Base-by-base conservation (phyloP, 345 rosid genomes). In the Lepidium africanum region DNA sequence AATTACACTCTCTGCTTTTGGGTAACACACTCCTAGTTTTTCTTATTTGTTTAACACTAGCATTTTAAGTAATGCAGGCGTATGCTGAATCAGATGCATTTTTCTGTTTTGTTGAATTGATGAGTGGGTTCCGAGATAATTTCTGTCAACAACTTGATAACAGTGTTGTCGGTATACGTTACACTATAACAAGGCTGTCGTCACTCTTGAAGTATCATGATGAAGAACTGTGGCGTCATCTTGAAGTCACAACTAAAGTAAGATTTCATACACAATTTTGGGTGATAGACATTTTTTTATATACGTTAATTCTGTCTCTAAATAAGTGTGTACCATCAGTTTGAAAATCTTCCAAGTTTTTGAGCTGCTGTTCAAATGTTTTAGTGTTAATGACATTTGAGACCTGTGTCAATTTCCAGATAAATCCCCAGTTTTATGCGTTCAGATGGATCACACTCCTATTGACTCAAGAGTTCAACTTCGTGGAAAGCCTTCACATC, bases 121-220 rank as follows among this genome's bases (percentile, higher is more conserved):
- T 93, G 85, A 90, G 98, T 77, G 97, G 97, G 74, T 90, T 93
- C 60, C 92, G 98, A 62, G 98, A 93, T 81, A 72, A 84, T 77
- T 90, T 88, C 76, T 90, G 97, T 75, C 97, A 93, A 83, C 98
- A 93, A 79, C 94, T 93, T n/a, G 98, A 93, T 77, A 93, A 93
- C 80, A 93, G 98, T 80, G 97, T 81, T 10, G 97, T 88, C 53
- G 98, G 98, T 56, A 93, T 93, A 48, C 96, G 97, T 59, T 84
- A 89, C 65, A 87, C 97, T 27, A 84, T 93, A 63, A 78, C 95
- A 56, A 88, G 73, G 73, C 79, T 93, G 71, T 88, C 97, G 2
- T 83, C 81, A 64, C 85, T 93, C 70, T 74, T 93, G 73, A 93
- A 90, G 79, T 89, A 88, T 59, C 96, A 93, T 59, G 98, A 93